Evolutionary conservation across 164 flowering plant species (phyloP).

Genomic region (Liriodendron chinense): DNA sequence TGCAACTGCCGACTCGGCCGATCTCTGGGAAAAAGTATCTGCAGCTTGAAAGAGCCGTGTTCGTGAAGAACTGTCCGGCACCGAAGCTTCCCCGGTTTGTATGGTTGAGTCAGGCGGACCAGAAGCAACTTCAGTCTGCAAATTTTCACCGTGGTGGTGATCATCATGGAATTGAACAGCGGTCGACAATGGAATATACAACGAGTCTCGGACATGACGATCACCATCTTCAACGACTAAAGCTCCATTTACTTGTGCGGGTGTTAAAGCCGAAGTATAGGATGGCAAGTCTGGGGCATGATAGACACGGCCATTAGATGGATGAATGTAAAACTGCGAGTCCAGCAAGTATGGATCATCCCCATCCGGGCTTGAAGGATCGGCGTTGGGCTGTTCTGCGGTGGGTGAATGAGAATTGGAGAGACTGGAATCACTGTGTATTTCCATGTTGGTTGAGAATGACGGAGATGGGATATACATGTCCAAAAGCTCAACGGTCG

Average conservation of each 20-base stretch:
- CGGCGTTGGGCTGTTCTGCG: too few relatives aligned
- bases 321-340: too few relatives aligned
- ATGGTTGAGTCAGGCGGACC: neutral
- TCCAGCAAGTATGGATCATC: too few relatives aligned
- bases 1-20: slow-evolving; percentile 16
- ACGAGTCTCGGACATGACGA: neutral
- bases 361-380: too few relatives aligned
- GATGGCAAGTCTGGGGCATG: neutral
- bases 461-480: neutral
- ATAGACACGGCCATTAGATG: too few relatives aligned
- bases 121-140: neutral
- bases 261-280: neutral
- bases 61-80: neutral
- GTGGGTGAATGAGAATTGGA: too few relatives aligned
- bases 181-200: slow-evolving; percentile 2
- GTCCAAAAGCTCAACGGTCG: neutral
- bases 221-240: neutral
- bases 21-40: slow-evolving; percentile 7
- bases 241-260: neutral
- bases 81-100: neutral
- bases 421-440: too few relatives aligned
- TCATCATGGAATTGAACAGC: neutral
- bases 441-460: too few relatives aligned
- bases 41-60: neutral
- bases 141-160: neutral